Conservation (phyloP, 2,329 filamentous ascomycete genomes). For the Botrytis sinoallii region DNA sequence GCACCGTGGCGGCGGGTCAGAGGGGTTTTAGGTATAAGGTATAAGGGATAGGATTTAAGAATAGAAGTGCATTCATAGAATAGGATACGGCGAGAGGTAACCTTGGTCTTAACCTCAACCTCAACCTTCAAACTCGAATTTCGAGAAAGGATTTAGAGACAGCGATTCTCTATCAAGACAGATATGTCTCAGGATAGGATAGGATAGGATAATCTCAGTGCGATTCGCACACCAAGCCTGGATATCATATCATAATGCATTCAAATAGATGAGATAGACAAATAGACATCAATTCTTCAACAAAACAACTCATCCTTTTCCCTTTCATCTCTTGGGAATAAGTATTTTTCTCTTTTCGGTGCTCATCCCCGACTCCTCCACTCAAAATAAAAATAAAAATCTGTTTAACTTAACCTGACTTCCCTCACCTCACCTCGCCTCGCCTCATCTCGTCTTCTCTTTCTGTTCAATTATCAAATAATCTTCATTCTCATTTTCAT, state of each 20-base stretch:
- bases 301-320: background rate
- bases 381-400: background rate
- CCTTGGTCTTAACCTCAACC: too few species aligned
- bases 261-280: background rate
- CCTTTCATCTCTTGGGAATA: background rate
- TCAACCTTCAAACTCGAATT: background rate
- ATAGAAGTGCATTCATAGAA: background rate
- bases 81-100: background rate
- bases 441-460: background rate
- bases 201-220: too few species aligned
- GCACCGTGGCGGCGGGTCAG: conserved; percentile 3
- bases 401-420: background rate
- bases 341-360: background rate
- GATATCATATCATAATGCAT: background rate
- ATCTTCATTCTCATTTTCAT: background rate
- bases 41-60: background rate
- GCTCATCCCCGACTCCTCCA: background rate
- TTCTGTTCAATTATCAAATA: background rate
- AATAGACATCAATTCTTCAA: background rate
- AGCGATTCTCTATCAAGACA: background rate
- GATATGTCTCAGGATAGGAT: background rate
- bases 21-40: conserved; percentile 19
- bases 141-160: background rate
- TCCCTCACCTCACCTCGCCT: background rate
- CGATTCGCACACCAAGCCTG: too few species aligned